phyloP scores from a whole-genome alignment of 345 rosid species.

The Alliaria petiolata region DNA sequence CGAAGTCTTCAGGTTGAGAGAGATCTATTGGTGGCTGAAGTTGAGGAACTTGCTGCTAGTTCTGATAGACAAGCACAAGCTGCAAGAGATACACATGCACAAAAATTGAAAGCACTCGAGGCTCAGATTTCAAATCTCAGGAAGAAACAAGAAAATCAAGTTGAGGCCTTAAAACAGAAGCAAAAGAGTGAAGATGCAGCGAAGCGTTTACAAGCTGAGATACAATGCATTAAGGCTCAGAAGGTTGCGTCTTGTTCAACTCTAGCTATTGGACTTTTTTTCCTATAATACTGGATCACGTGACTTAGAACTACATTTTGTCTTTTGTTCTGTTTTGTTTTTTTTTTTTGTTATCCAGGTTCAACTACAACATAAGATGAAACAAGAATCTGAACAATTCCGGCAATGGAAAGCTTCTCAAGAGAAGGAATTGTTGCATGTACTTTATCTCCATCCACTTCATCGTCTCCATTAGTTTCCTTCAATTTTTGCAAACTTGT shows the following conservation, averaged over 20 bases:
- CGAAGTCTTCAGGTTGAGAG: no score
- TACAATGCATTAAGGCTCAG: constrained; percentile 71
- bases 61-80: constrained; percentile 60
- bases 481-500: neutral
- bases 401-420: constrained; percentile 81
- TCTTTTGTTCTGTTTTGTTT: constrained; percentile 1
- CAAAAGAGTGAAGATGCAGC: constrained; percentile 79
- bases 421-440: constrained; percentile 80
- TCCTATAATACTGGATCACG: neutral
- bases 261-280: neutral
- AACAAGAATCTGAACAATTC: constrained; percentile 83
- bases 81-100: constrained; percentile 50
- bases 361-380: constrained; percentile 76
- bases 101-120: constrained; percentile 67
- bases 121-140: constrained; percentile 68
- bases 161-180: constrained; percentile 65
- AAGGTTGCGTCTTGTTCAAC: constrained; percentile 41
- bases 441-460: constrained; percentile 16
- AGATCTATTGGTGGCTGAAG: constrained; percentile 57
- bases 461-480: neutral
- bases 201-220: constrained; percentile 67
- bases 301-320: neutral
- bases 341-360: no score
- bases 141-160: constrained; percentile 77
- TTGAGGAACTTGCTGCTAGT: constrained; percentile 51